Conservation (phyloP, 2,329 filamentous ascomycete genomes). For the Rosellinia necatrix region DNA sequence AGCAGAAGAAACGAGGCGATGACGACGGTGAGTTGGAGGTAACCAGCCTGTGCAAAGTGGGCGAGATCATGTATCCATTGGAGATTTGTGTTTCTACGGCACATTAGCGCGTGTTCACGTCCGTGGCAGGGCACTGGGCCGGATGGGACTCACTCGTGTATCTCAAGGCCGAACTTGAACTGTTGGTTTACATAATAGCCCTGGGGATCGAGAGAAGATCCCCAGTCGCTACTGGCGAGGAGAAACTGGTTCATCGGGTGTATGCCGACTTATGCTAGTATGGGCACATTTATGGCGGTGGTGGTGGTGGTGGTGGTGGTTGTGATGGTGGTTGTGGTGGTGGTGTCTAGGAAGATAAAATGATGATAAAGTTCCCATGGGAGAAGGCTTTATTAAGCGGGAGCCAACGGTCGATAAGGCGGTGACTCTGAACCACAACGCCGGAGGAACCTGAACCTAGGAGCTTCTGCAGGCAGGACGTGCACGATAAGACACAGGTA, state of each 20-base stretch:
- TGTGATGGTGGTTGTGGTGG: no score
- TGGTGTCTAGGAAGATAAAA: not conserved
- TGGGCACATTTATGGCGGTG: no score
- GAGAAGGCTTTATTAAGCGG: no score
- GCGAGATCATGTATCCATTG: conserved; percentile 48
- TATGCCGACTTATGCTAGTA: no score
- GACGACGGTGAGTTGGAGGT: conserved; percentile 46
- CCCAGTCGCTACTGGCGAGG: conserved; percentile 45
- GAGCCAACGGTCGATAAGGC: no score
- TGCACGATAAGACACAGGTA: not conserved
- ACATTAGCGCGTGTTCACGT: conserved; percentile 1
- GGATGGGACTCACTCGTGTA: conserved; percentile 16
- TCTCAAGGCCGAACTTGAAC: conserved; percentile 14
- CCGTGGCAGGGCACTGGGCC: not conserved
- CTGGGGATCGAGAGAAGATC: conserved; percentile 43
- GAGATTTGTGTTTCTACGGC: conserved; percentile 14
- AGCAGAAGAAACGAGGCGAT: conserved; percentile 45
- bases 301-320: no score
- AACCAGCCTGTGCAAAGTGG: conserved; percentile 47
- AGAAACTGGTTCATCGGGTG: conserved; percentile 44
- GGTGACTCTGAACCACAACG: no score
- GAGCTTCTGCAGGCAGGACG: not conserved
- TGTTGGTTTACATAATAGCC: conserved; percentile 20
- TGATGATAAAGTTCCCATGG: no score
- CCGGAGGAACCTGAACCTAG: no score